These are phyloP conservation scores for Cladophialophora exuberans DNA, from an alignment of 2,329 filamentous ascomycete species.

Conservation along the genomic window DNA sequence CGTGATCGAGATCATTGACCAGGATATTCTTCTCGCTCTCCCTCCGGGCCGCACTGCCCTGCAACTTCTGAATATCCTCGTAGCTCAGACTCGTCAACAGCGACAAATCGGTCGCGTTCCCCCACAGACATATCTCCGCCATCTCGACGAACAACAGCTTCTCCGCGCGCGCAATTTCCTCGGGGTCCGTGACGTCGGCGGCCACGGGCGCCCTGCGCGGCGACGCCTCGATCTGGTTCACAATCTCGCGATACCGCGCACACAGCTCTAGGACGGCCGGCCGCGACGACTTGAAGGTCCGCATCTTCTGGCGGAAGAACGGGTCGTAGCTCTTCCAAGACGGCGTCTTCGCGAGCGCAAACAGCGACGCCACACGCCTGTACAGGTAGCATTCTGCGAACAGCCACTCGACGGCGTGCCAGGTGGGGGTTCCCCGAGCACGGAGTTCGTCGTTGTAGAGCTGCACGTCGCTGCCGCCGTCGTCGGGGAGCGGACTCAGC, in stretches of 20 bases:
- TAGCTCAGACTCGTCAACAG: constrained; percentile 37
- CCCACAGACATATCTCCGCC: constrained; percentile 41
- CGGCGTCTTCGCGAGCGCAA: constrained; percentile 65
- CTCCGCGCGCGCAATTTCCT: constrained; percentile 50
- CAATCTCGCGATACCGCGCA: constrained; percentile 33
- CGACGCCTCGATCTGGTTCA: constrained; percentile 32
- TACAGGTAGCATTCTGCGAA: constrained; percentile 92
- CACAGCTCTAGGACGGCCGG: constrained; percentile 36
- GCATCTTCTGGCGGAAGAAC: constrained; percentile 37
- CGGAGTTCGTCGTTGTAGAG: constrained; percentile 86
- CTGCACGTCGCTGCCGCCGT: constrained; percentile 69
- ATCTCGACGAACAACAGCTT: constrained; percentile 38
- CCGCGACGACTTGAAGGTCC: constrained; percentile 35
- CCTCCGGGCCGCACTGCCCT: constrained; percentile 85
- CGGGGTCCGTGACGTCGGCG: constrained; percentile 32
- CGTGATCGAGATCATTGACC: constrained; percentile 76
- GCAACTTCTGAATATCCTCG: constrained; percentile 91
- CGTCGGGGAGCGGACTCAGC: constrained; percentile 71
- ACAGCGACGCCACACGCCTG: constrained; percentile 78
- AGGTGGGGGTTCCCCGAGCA: constrained; percentile 57
- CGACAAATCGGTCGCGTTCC: constrained; percentile 40
- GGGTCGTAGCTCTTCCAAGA: constrained; percentile 78
- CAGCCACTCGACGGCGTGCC: constrained; percentile 87
- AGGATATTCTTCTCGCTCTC: constrained; percentile 89
- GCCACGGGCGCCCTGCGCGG: constrained; percentile 50